Conservation (phyloP, 495 filamentous ascomycete species). For the Articulospora tetracladia region DNA sequence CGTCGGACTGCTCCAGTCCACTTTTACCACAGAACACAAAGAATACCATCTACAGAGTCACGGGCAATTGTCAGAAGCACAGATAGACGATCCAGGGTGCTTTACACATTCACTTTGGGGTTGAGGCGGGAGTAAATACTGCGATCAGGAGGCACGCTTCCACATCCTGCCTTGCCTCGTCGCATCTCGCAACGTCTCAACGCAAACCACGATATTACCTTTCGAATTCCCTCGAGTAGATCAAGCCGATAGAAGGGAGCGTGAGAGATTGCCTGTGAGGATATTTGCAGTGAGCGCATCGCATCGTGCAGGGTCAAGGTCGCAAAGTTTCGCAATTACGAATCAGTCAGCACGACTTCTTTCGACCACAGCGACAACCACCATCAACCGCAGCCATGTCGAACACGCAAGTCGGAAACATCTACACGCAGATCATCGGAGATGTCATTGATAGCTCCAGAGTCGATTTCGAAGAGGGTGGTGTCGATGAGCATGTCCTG, state of each 20-base stretch:
- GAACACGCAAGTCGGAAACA: conserved; percentile 56
- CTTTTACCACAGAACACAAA: neutral
- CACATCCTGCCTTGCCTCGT: neutral
- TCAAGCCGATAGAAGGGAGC: neutral
- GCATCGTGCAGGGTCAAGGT: neutral
- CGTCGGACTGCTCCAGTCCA: conserved; percentile 15
- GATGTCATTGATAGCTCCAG: conserved; percentile 85
- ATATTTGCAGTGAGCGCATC: neutral
- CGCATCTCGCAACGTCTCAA: neutral
- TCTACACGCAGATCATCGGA: conserved; percentile 87
- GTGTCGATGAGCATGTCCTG: conserved; percentile 80
- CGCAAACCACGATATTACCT: neutral
- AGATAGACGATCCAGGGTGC: conserved; percentile 2
- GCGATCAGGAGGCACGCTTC: neutral
- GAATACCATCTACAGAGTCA: conserved; percentile 14
- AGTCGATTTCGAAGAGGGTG: conserved; percentile 95
- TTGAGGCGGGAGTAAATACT: conserved; percentile 5
- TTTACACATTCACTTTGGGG: conserved; percentile 10
- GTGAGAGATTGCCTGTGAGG: neutral
- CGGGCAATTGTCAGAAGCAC: conserved; percentile 6
- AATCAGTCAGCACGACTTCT: neutral
- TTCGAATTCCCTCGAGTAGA: neutral
- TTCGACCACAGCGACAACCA: neutral
- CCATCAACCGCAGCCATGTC: conserved; percentile 37
- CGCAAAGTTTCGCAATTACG: neutral